A percentile compares a stretch with the other conserved stretches of the same genome.
Conservation (phyloP, 1,284 basidiomycete genomes). For the Tilletia setariae region DNA sequence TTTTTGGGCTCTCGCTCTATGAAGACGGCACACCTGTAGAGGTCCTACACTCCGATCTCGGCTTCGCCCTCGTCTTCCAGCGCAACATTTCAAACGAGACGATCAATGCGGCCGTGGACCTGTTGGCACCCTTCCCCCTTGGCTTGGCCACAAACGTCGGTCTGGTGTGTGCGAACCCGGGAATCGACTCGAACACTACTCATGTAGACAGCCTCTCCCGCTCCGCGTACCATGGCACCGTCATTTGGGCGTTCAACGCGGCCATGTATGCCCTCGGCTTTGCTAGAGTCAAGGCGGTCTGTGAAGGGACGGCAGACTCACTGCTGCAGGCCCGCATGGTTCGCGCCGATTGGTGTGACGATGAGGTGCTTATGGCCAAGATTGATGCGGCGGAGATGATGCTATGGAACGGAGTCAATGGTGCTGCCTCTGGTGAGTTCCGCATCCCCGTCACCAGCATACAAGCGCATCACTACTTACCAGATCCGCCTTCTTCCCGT, state of each 20-base stretch:
- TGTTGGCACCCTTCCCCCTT: constrained; percentile 58
- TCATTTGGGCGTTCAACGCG: constrained; percentile 59
- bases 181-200: constrained; percentile 56
- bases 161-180: constrained; percentile 59
- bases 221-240: constrained; percentile 58
- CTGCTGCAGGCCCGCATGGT: constrained; percentile 30
- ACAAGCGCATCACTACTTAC: no score
- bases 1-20: constrained; percentile 26
- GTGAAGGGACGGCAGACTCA: constrained; percentile 38
- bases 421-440: constrained; percentile 46
- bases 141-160: constrained; percentile 58
- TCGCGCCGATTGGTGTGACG: constrained; percentile 56
- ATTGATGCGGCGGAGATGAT: constrained; percentile 54
- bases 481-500: neutral
- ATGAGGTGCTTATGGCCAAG: constrained; percentile 48
- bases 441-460: no score
- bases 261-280: constrained; percentile 59
- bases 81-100: constrained; percentile 52
- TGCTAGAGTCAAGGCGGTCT: constrained; percentile 56
- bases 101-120: constrained; percentile 55
- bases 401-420: constrained; percentile 57
- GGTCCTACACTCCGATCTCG: constrained; percentile 57
- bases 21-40: constrained; percentile 28
- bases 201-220: constrained; percentile 56
- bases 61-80: constrained; percentile 57